phyloP scores from a whole-genome alignment of 176 grass and related monocot species.

The Oryza glaberrima region DNA sequence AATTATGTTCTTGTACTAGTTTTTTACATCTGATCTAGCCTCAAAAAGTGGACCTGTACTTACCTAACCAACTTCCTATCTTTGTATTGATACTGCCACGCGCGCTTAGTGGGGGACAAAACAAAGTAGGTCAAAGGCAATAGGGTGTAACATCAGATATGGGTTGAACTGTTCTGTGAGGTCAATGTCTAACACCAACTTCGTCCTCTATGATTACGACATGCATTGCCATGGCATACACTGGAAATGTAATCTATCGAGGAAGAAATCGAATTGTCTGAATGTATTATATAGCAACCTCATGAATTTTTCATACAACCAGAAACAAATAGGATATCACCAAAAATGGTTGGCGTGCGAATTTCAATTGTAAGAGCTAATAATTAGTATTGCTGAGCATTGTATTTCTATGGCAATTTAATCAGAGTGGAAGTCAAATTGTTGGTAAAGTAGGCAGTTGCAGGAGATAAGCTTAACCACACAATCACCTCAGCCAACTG shows the following conservation, averaged over 20 bases:
- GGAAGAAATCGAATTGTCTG: constrained; percentile 1
- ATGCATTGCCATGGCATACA: constrained; percentile 6
- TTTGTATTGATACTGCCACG: constrained; percentile 12
- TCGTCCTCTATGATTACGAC: constrained; percentile 16
- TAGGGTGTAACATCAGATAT: background rate
- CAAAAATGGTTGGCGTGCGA: background rate
- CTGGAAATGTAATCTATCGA: background rate
- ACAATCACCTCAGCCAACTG: background rate
- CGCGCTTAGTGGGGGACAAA: constrained; percentile 22
- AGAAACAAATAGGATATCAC: background rate
- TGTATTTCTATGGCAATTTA: background rate
- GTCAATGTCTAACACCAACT: constrained; percentile 25
- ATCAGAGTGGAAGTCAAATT: background rate
- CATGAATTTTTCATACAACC: constrained; percentile 17
- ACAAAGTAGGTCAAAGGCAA: constrained; percentile 33
- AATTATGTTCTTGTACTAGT: background rate
- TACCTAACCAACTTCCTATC: constrained; percentile 16
- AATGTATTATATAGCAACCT: constrained; percentile 7
- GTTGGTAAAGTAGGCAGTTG: background rate
- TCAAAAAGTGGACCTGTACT: background rate
- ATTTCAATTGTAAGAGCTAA: background rate
- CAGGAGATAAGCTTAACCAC: constrained; percentile 23
- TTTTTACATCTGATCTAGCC: constrained; percentile 15
- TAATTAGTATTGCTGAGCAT: background rate
- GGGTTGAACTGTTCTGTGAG: constrained; percentile 32